phyloP scores from a whole-genome alignment of 371 early-diverging fungal species.

The Quaeritorhiza haematococci region DNA sequence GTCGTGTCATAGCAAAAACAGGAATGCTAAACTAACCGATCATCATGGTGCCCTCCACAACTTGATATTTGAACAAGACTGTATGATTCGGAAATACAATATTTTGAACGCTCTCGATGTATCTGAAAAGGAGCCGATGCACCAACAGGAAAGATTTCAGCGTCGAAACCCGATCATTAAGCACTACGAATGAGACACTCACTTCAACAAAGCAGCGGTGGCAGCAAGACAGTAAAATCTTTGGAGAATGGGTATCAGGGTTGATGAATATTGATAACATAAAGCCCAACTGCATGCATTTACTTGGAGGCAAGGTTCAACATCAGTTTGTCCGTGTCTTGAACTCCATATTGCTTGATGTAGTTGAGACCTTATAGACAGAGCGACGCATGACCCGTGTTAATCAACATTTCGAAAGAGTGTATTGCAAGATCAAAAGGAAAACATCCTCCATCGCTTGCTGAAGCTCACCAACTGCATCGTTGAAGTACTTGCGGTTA shows the following conservation, averaged over 20 bases:
- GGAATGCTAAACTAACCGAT: conserved; percentile 41
- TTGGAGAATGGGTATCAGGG: conserved; percentile 34
- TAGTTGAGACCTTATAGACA: conserved; percentile 35
- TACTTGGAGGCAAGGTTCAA: neutral
- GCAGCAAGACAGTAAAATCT: conserved; percentile 58
- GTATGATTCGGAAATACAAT: conserved; percentile 50
- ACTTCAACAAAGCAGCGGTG: conserved; percentile 48
- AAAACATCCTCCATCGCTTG: conserved; percentile 6
- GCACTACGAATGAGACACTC: too few relatives aligned
- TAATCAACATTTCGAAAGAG: neutral
- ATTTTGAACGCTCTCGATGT: conserved; percentile 47
- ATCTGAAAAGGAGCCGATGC: conserved; percentile 27
- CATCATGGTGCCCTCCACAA: conserved; percentile 55
- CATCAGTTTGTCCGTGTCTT: conserved; percentile 11
- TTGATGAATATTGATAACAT: conserved; percentile 24
- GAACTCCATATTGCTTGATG: conserved; percentile 44
- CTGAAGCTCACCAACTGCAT: conserved; percentile 37
- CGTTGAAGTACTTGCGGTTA: conserved; percentile 56
- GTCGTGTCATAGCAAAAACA: too few relatives aligned
- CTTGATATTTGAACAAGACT: conserved; percentile 60
- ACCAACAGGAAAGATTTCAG: neutral
- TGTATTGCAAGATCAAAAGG: too few relatives aligned
- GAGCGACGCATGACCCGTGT: neutral
- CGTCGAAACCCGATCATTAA: conserved; percentile 1
- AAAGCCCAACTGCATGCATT: conserved; percentile 13